These are phyloP conservation scores for Lipomyces chichibuensis DNA, from an alignment of 805 yeast genomes.

Conservation along the genomic window DNA sequence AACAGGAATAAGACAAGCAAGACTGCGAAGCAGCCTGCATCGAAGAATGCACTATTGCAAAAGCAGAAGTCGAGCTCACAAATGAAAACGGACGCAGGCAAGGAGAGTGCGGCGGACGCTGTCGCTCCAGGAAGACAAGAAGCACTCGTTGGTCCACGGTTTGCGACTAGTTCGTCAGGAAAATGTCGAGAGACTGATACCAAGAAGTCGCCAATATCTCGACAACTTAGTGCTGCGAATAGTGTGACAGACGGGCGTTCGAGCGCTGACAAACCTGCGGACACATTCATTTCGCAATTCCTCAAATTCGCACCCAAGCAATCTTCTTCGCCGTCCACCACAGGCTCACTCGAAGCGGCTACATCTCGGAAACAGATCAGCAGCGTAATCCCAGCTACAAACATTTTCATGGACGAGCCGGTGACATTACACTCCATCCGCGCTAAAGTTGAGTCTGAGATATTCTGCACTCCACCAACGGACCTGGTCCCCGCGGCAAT, in stretches of 20 bases:
- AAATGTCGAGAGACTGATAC: neutral
- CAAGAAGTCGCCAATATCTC: neutral
- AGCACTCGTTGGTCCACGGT: neutral
- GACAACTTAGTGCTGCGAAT: neutral
- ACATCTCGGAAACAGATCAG: neutral
- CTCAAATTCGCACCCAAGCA: neutral
- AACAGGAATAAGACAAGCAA: neutral
- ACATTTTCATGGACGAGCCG: constrained; percentile 12
- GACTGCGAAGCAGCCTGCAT: neutral
- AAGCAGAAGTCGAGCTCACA: neutral
- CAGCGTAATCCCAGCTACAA: neutral
- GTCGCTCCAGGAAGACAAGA: neutral
- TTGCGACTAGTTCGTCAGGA: neutral
- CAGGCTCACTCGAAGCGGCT: neutral
- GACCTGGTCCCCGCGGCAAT: constrained; percentile 4
- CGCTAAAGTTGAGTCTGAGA: constrained; percentile 8
- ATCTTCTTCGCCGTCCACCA: neutral
- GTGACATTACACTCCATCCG: constrained; percentile 19
- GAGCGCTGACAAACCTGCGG: neutral
- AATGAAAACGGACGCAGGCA: neutral
- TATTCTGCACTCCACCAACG: constrained; percentile 8
- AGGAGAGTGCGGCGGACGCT: neutral
- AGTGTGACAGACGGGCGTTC: too few species aligned
- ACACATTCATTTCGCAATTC: neutral
- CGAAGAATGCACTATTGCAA: neutral